Conservation (phyloP, 306 rosid species). For the Arachis stenosperma region DNA sequence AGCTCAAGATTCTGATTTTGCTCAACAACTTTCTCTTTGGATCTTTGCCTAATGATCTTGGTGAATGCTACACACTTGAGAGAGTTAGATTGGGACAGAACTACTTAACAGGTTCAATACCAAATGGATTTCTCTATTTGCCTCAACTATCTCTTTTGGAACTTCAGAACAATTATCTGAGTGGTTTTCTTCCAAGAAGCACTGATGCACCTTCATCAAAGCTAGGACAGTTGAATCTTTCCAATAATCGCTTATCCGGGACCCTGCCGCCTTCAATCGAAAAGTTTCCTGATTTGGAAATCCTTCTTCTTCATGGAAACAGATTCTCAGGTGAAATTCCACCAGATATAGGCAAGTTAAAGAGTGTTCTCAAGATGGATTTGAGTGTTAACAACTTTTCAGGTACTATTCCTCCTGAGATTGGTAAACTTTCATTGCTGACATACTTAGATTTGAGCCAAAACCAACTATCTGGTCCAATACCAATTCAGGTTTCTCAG, state of each 20-base stretch:
- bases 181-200: conserved; percentile 60
- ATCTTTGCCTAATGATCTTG: conserved; percentile 74
- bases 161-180: conserved; percentile 76
- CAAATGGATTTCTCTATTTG: conserved; percentile 72
- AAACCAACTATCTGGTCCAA: conserved; percentile 76
- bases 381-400: conserved; percentile 78
- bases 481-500: conserved; percentile 71
- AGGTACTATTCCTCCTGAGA: conserved; percentile 66
- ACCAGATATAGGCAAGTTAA: conserved; percentile 62
- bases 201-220: conserved; percentile 52
- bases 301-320: conserved; percentile 66
- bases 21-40: conserved; percentile 86
- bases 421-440: conserved; percentile 61
- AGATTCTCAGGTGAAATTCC: conserved; percentile 74
- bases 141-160: conserved; percentile 77
- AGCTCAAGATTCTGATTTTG: conserved; percentile 65
- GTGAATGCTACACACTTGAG: conserved; percentile 62
- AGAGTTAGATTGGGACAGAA: conserved; percentile 87
- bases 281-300: conserved; percentile 69
- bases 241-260: conserved; percentile 75
- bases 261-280: conserved; percentile 70
- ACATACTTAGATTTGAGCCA: conserved; percentile 86
- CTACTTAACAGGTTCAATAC: conserved; percentile 71
- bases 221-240: conserved; percentile 72
- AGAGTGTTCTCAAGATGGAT: conserved; percentile 65